A percentile compares a stretch with the other conserved stretches of the same genome.
phyloP scores from a whole-genome alignment of 768 basidiomycete species.

The Boletus sp. region DNA sequence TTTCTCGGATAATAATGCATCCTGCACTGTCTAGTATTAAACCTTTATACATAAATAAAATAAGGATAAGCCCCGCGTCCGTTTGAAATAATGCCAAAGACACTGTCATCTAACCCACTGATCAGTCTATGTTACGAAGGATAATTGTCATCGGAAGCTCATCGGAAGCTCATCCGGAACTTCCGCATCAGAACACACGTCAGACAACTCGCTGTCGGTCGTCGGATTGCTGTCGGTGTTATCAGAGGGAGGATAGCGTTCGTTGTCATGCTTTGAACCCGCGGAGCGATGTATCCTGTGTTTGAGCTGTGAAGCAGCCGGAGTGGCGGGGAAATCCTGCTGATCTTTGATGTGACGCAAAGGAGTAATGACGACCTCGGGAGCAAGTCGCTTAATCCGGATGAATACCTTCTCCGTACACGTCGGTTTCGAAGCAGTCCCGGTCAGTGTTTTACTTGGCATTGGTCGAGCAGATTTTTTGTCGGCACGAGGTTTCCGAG shows the following conservation, averaged over 20 bases:
- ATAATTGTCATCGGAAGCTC: not conserved
- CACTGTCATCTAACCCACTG: slow-evolving; percentile 10
- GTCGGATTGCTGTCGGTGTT: slow-evolving; percentile 14
- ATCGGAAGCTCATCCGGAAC: slow-evolving; percentile 27
- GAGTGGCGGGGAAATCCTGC: slow-evolving; percentile 17
- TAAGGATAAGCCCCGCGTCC: slow-evolving; percentile 30
- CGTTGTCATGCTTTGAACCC: slow-evolving; percentile 14
- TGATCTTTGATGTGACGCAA: slow-evolving; percentile 14
- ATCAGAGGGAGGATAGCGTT: slow-evolving; percentile 26
- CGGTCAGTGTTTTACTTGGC: slow-evolving; percentile 15
- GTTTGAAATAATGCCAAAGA: slow-evolving; percentile 2
- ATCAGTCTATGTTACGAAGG: slow-evolving; percentile 12
- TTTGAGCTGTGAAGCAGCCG: slow-evolving; percentile 23
- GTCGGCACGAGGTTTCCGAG: slow-evolving; percentile 33
- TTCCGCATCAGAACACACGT: slow-evolving; percentile 24
- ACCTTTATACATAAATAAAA: slow-evolving; percentile 30
- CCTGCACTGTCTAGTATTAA: slow-evolving; percentile 3
- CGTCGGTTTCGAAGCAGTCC: slow-evolving; percentile 20
- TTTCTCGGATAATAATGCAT: not conserved
- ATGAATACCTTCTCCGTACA: slow-evolving; percentile 27
- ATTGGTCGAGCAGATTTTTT: slow-evolving; percentile 12
- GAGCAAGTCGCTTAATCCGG: slow-evolving; percentile 17
- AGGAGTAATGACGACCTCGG: slow-evolving; percentile 25
- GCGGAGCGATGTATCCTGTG: slow-evolving; percentile 19
- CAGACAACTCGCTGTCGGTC: slow-evolving; percentile 28